phyloP scores from a whole-genome alignment of 495 filamentous ascomycete genomes.

The Hapsidospora chrysogenum region DNA sequence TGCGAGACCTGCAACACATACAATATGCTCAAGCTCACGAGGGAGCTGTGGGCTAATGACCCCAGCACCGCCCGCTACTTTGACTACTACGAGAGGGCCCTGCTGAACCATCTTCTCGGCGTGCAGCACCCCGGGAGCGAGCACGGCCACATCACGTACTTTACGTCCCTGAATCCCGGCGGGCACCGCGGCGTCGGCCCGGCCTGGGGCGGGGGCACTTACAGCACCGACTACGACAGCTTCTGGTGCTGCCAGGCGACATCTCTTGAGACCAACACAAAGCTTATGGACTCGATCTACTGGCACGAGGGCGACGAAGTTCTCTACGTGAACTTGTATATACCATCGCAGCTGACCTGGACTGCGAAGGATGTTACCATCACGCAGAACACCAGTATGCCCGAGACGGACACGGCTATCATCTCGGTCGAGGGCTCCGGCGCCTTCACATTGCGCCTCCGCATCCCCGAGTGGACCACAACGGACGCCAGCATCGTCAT shows the following conservation, averaged over 20 bases:
- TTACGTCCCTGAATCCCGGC: conserved; percentile 18
- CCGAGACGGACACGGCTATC: conserved; percentile 12
- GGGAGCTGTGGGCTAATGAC: conserved; percentile 15
- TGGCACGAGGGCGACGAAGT: conserved; percentile 8
- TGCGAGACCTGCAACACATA: conserved; percentile 22
- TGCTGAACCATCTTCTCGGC: conserved; percentile 20
- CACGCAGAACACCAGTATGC: conserved; percentile 14
- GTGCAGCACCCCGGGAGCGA: conserved; percentile 12
- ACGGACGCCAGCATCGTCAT: conserved; percentile 10
- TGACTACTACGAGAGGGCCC: conserved; percentile 21
- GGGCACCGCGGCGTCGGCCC: too few relatives aligned
- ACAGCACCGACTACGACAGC: too few relatives aligned
- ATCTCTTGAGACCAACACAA: too few relatives aligned
- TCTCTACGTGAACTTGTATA: conserved; percentile 19
- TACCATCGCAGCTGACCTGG: conserved; percentile 17
- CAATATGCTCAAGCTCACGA: conserved; percentile 24
- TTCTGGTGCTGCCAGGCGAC: too few relatives aligned
- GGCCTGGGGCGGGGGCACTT: too few relatives aligned
- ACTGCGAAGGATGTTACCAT: conserved; percentile 8
- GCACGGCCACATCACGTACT: conserved; percentile 24
- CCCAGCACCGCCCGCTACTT: conserved; percentile 15
- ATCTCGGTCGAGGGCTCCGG: conserved; percentile 9
- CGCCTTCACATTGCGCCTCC: conserved; percentile 11
- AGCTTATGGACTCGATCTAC: too few relatives aligned
- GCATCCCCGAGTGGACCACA: conserved; percentile 17